Evolutionary conservation across 1,139 yeast genomes (phyloP).

Genomic region (Geotrichum aggregatum): DNA sequence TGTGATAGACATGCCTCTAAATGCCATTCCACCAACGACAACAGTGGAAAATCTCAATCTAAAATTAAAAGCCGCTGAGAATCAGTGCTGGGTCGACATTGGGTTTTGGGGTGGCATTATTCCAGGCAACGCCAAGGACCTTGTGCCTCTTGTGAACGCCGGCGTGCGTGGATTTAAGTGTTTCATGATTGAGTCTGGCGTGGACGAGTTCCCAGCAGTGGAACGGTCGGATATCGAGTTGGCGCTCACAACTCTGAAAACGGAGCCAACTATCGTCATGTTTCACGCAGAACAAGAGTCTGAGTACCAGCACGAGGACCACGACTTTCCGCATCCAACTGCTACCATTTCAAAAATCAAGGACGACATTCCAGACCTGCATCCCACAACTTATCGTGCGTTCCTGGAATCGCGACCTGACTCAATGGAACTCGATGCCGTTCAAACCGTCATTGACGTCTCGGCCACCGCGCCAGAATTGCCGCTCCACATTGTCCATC

Average conservation of each 20-base stretch:
- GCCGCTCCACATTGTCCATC: constrained; percentile 81
- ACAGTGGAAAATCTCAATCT: constrained; percentile 68
- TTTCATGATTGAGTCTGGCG: constrained; percentile 86
- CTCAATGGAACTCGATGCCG: constrained; percentile 78
- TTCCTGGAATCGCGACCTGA: constrained; percentile 87
- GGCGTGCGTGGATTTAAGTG: constrained; percentile 94
- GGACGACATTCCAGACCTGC: constrained; percentile 20
- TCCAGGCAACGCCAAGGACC: constrained; percentile 63
- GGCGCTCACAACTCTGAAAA: constrained; percentile 65
- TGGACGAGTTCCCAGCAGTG: constrained; percentile 88
- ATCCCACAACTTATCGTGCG: constrained; percentile 56
- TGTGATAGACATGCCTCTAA: constrained; percentile 91
- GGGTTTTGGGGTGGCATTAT: constrained; percentile 96
- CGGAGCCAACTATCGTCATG: constrained; percentile 67
- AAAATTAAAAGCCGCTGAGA: constrained; percentile 72
- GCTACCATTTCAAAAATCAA: constrained; percentile 16
- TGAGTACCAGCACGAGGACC: constrained; percentile 44
- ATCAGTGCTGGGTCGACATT: constrained; percentile 86
- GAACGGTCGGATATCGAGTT: constrained; percentile 54
- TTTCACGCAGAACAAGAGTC: constrained; percentile 90
- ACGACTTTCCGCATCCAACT: constrained; percentile 38
- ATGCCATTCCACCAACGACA: constrained; percentile 94
- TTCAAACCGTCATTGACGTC: constrained; percentile 62
- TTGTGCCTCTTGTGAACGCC: constrained; percentile 68
- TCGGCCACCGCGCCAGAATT: constrained; percentile 52